Base-by-base conservation (phyloP, 208 protist genomes). In the Acanthamoeba sp. region DNA sequence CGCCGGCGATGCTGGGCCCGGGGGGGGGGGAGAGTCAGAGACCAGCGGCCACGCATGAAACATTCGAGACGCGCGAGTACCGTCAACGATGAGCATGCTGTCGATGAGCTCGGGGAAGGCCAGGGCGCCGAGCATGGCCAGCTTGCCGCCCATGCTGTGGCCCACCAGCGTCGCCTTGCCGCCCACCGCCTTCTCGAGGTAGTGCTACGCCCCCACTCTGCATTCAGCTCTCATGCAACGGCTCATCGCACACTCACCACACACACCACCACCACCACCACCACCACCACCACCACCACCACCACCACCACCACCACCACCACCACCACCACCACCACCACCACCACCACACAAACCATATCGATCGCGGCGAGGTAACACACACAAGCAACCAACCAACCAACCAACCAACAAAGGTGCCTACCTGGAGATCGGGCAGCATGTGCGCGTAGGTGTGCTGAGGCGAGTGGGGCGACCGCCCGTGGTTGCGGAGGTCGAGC, bases 91-190 rank as follows among this genome's bases (percentile, higher is more conserved):
- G 45, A 85, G 45, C 76, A 85, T 85, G 18, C 40, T 85, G 3
- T 50, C 29, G n/a, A 85, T 85, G 42, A 85, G 76, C n/a, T 85
- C 42, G 14, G 76, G 76, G 45, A 59, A 57, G 16, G 76, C 76
- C n/a, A 85, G 76, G 9, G 76, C 76, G 45, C 42, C 45, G 42
- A 85, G 76, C 76, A 85, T 85, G 24, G 76, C 76, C 76, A 85
- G 27, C 45, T 85, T 85, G 76, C 76, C 76, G 32, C 76, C 76
- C 76, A 85, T 85, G 45, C 76, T 85, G 76, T 85, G 76, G 10
- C 76, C 76, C 42, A 85, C 45, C 40, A 85, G 76, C 38, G 76
- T 85, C 42, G 45, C 24, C 76, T 36, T 85, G 34, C 20, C 69
- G 34, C 66, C 66, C 3, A 20, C 52, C 66, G 3, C 34, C 18